These are phyloP conservation scores for Thuidium tamariscinum DNA, from an alignment of 225 moss, liverwort and hornwort genomes.

Conservation along the genomic window DNA sequence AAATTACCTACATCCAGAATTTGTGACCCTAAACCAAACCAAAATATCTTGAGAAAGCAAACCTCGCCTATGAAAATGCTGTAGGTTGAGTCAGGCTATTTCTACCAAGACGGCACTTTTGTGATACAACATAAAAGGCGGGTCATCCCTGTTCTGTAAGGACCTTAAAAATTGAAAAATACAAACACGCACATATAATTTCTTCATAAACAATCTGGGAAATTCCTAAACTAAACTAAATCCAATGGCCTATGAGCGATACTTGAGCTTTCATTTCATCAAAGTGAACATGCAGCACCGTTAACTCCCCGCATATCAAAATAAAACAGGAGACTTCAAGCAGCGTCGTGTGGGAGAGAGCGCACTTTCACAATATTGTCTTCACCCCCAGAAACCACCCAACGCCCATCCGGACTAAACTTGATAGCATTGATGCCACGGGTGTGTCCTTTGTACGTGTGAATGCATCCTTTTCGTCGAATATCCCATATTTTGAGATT, in stretches of 20 bases:
- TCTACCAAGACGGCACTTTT: background rate
- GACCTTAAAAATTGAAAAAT: background rate
- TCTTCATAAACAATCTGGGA: background rate
- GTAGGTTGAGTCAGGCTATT: background rate
- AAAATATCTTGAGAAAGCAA: background rate
- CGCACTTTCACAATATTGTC: slow-evolving; percentile 91
- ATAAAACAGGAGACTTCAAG: background rate
- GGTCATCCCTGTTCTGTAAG: background rate
- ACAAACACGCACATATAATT: background rate
- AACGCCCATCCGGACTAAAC: slow-evolving; percentile 96
- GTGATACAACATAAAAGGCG: background rate
- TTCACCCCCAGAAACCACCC: slow-evolving; percentile 99
- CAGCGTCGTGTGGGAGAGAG: background rate
- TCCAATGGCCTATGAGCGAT: background rate
- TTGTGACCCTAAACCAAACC: background rate
- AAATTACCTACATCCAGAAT: background rate
- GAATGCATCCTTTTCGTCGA: slow-evolving; percentile 90
- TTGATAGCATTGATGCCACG: slow-evolving; percentile 91
- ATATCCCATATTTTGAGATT: slow-evolving; percentile 99
- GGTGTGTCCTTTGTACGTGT: slow-evolving; percentile 97
- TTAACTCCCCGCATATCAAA: background rate
- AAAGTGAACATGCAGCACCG: background rate
- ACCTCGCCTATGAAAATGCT: background rate
- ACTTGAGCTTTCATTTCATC: background rate
- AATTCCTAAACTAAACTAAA: background rate